phyloP scores from a whole-genome alignment of 805 yeast genomes.

The Nakazawaea populi region DNA sequence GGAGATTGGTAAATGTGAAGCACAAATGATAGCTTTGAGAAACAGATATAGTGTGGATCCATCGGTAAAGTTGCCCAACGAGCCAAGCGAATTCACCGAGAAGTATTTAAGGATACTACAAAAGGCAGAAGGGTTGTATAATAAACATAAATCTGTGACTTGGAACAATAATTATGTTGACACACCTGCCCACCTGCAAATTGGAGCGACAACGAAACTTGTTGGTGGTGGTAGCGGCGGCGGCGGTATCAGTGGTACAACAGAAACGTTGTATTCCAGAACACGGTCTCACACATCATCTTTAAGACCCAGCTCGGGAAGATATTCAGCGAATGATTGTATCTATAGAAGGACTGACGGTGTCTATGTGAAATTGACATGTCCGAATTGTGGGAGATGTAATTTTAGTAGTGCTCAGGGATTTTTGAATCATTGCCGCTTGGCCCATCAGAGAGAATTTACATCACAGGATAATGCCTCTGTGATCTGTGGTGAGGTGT shows the following conservation, averaged over 20 bases:
- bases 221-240: not conserved
- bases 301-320: constrained; percentile 43
- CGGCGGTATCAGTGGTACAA: not conserved
- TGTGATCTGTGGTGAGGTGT: constrained; percentile 51
- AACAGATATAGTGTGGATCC: constrained; percentile 37
- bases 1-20: constrained; percentile 52
- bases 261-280: constrained; percentile 27
- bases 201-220: constrained; percentile 8
- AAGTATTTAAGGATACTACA: constrained; percentile 30
- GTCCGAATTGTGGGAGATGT: constrained; percentile 60
- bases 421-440: constrained; percentile 68
- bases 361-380: constrained; percentile 57
- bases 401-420: constrained; percentile 80
- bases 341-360: constrained; percentile 68
- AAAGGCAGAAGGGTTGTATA: constrained; percentile 15
- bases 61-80: constrained; percentile 31
- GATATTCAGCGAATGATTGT: constrained; percentile 36
- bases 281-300: constrained; percentile 45
- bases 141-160: constrained; percentile 2
- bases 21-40: constrained; percentile 48
- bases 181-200: not conserved
- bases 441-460: constrained; percentile 67
- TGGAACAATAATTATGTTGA: constrained; percentile 9
- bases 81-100: constrained; percentile 38
- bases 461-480: constrained; percentile 75